A percentile compares a stretch with the other conserved stretches of the same genome.
phyloP scores from a whole-genome alignment of 75 land plant genomes.

The Picea sitchensis region DNA sequence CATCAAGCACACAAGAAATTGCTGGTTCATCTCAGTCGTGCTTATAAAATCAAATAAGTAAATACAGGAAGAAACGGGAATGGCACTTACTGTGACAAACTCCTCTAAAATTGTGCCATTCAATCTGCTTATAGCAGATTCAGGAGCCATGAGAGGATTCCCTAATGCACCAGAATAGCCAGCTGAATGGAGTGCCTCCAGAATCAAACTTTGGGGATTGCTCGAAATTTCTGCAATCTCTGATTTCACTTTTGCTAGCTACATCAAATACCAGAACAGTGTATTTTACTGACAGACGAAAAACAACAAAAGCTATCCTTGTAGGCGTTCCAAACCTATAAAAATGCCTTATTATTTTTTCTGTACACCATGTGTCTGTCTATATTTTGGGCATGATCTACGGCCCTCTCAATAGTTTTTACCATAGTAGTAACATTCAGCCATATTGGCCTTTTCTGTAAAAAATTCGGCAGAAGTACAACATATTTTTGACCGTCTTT shows the following conservation, averaged over 20 bases:
- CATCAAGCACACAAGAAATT: background rate
- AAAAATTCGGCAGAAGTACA: too few species aligned
- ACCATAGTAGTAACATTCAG: too few species aligned
- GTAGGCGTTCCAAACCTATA: background rate
- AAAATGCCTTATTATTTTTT: background rate
- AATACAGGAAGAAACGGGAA: background rate
- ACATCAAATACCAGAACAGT: constrained; percentile 10
- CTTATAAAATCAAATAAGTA: background rate
- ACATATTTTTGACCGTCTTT: too few species aligned
- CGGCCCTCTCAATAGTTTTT: too few species aligned
- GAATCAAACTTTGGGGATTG: constrained; percentile 72
- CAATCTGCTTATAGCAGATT: constrained; percentile 63
- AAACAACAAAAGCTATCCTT: background rate
- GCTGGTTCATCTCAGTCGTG: background rate
- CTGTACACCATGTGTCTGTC: too few species aligned
- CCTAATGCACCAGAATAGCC: constrained; percentile 78
- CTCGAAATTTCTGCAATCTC: constrained; percentile 66
- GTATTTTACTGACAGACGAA: background rate
- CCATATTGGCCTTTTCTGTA: too few species aligned
- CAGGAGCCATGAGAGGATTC: constrained; percentile 79
- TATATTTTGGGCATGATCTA: too few species aligned
- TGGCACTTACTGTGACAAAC: constrained; percentile 67
- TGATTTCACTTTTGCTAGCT: constrained; percentile 73
- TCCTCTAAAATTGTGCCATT: constrained; percentile 56
- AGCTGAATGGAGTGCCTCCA: constrained; percentile 90